Conservation (phyloP, 2,329 filamentous ascomycete genomes). For the Verticillium longisporum region DNA sequence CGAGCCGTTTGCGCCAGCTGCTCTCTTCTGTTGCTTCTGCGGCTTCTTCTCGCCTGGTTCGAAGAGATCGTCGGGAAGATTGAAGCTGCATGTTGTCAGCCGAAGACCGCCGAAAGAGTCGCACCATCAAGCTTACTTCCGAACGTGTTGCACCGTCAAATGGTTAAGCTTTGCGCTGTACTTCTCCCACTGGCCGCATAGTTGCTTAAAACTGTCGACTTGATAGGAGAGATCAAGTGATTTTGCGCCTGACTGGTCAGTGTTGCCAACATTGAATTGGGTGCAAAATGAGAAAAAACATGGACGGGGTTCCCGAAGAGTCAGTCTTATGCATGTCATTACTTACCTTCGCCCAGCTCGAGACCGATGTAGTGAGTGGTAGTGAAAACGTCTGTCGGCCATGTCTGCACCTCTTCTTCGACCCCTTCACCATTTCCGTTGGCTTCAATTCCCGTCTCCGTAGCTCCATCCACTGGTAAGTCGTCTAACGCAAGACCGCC, state of each 20-base stretch:
- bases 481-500: background rate
- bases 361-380: slow-evolving; percentile 93
- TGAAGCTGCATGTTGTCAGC: slow-evolving; percentile 51
- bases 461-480: slow-evolving; percentile 6
- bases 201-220: slow-evolving; percentile 79
- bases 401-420: background rate
- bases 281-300: background rate
- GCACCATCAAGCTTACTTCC: slow-evolving; percentile 57
- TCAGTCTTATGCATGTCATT: background rate
- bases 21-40: slow-evolving; percentile 34
- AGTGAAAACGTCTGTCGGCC: slow-evolving; percentile 59
- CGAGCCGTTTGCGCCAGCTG: slow-evolving; percentile 27
- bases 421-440: slow-evolving; percentile 15
- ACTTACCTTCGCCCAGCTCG: slow-evolving; percentile 67
- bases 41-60: slow-evolving; percentile 69
- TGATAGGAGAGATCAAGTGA: slow-evolving; percentile 73
- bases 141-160: slow-evolving; percentile 74
- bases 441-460: slow-evolving; percentile 1
- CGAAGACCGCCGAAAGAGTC: background rate
- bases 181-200: slow-evolving; percentile 68
- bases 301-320: background rate
- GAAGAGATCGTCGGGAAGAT: slow-evolving; percentile 88
- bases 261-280: slow-evolving; percentile 3
- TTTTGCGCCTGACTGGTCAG: slow-evolving; percentile 51
- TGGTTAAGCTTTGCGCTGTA: slow-evolving; percentile 71